Base-by-base conservation (phyloP, 163 green algal genomes). In the Prototheca cutis region DNA sequence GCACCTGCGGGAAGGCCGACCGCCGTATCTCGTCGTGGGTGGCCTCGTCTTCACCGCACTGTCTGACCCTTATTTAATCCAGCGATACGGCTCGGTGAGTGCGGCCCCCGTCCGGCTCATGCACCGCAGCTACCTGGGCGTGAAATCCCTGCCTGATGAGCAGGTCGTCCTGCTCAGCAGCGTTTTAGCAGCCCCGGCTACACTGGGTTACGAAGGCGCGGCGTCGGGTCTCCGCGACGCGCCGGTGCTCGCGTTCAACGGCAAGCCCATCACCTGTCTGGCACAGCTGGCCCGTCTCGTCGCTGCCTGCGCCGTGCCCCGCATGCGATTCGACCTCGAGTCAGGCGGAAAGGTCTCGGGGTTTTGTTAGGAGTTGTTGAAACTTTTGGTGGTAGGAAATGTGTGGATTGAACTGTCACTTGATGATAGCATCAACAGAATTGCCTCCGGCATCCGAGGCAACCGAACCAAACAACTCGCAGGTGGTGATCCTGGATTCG, bases 91-190 rank as follows among this genome's bases (percentile, higher is more conserved):
- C 21, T 65, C 63, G 39, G 72, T 87, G 29, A 88, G 74, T 24
- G 84, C 93, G 7, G 77, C 88, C 8, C 91, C 91, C 25, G 87
- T 97, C 13, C 89, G 90, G 67, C 76, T 98, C 31, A 78, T 98
- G 52, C 74, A 93, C 63, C 65, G 67, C 27, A 69, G 84, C 53
- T 71, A 81, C 55, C 71, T 85, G 59, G 77, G 73, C 36, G 34
- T 64, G 1, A 61, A 60, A 1, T 7, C 19, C 19, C 4, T 6
- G 24, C 19, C 31, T 10, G 27, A 6, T 4, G 34, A 66, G 30
- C 49, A 80, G 77, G 72, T 89, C 48, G 82, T 91, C 45, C 59
- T 91, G 42, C 73, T 91, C 31, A 76, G 55, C n/a, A 77, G 86
- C 29, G 84, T 94, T 29, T 75, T 98, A 59, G 86, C 87, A 0